Evolutionary conservation across 805 yeast genomes (phyloP).

Genomic region (Lipomyces starkeyi): DNA sequence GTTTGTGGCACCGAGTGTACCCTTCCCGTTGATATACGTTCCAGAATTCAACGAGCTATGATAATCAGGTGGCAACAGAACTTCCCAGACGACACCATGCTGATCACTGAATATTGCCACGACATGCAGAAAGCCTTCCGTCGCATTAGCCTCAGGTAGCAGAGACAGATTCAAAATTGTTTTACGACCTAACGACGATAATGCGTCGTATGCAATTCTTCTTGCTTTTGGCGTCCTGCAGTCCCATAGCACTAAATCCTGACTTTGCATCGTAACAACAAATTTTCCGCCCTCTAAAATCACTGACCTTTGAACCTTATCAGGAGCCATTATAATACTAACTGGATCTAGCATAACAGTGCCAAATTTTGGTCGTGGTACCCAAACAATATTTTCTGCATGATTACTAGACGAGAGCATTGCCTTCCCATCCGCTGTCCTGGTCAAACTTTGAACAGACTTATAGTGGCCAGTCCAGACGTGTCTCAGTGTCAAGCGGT

Average conservation of each 20-base stretch:
- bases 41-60: neutral
- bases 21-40: conserved; percentile 5
- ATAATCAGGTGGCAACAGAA: conserved; percentile 20
- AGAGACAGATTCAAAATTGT: conserved; percentile 42
- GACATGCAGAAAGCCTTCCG: conserved; percentile 20
- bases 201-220: conserved; percentile 16
- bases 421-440: conserved; percentile 71
- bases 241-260: conserved; percentile 63
- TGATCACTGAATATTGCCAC: conserved; percentile 39
- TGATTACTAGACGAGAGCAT: conserved; percentile 66
- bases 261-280: conserved; percentile 53
- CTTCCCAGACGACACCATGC: conserved; percentile 39
- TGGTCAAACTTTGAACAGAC: conserved; percentile 68
- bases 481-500: conserved; percentile 48
- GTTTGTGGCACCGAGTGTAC: neutral
- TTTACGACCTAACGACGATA: conserved; percentile 16
- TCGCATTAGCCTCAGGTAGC: conserved; percentile 46
- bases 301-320: conserved; percentile 56
- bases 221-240: conserved; percentile 47
- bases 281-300: conserved; percentile 56
- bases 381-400: conserved; percentile 68
- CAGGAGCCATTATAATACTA: conserved; percentile 53
- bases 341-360: conserved; percentile 33
- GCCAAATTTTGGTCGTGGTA: conserved; percentile 31
- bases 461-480: conserved; percentile 87